Evolutionary conservation across 345 rosid species (phyloP).

Genomic region (Euphorbia lathyris): DNA sequence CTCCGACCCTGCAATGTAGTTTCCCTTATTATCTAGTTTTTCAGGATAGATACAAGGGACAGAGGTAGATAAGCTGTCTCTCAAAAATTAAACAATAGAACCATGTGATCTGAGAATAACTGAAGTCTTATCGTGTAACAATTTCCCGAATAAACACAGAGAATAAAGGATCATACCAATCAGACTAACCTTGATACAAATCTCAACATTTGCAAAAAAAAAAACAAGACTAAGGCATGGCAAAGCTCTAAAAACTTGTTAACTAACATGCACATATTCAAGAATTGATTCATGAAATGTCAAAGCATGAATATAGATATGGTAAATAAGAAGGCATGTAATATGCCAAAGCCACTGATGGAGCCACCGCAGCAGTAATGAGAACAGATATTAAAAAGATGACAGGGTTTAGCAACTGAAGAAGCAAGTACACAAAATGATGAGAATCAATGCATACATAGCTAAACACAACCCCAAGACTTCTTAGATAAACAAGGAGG

Average conservation of each 20-base stretch:
- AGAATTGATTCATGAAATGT: not conserved
- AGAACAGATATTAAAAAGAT: not conserved
- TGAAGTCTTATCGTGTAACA: not conserved
- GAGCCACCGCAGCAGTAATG: not conserved
- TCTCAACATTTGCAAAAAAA: not conserved
- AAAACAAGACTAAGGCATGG: not conserved
- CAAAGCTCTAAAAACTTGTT: not conserved
- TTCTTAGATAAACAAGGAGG: not conserved
- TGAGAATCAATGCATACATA: not conserved
- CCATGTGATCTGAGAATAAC: not conserved
- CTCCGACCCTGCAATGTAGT: not conserved
- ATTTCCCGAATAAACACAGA: not conserved
- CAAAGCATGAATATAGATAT: not conserved
- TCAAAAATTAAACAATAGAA: not conserved
- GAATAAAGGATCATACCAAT: not conserved
- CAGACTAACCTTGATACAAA: not conserved
- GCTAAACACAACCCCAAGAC: not conserved
- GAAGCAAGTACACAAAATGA: not conserved
- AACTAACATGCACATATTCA: not conserved
- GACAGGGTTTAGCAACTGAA: not conserved
- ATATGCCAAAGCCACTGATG: not conserved
- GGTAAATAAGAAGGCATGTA: not conserved
- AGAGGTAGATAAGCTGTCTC: not conserved
- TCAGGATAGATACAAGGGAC: not conserved
- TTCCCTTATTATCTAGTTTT: not conserved